These are phyloP conservation scores for Croton laevigatus DNA, from an alignment of 441 rosid species.

Conservation along the genomic window DNA sequence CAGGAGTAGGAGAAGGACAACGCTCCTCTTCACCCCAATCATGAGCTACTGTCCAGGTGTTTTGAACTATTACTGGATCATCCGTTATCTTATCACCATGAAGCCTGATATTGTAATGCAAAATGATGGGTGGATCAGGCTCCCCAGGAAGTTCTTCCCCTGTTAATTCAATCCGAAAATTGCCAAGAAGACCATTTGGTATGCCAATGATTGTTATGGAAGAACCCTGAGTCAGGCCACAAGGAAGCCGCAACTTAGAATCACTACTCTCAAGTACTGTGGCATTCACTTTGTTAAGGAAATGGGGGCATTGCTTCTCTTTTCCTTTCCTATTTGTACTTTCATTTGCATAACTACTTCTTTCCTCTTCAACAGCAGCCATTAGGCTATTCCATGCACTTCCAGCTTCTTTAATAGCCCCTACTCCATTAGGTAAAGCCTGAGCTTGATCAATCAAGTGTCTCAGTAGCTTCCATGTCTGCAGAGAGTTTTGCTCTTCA, in stretches of 20 bases:
- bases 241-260: constrained; percentile 63
- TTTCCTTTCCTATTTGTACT: constrained; percentile 45
- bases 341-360: constrained; percentile 40
- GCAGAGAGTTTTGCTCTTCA: constrained; percentile 63
- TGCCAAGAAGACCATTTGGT: constrained; percentile 86
- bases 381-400: constrained; percentile 79
- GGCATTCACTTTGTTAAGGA: constrained; percentile 76
- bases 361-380: constrained; percentile 64
- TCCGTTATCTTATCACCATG: constrained; percentile 92
- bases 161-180: constrained; percentile 75
- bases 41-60: constrained; percentile 86
- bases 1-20: constrained; percentile 76
- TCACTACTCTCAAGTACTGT: constrained; percentile 45
- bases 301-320: constrained; percentile 87
- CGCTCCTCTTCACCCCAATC: constrained; percentile 99
- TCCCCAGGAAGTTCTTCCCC: constrained; percentile 97
- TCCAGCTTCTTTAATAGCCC: constrained; percentile 90
- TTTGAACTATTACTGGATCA: constrained; percentile 95
- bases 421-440: constrained; percentile 66
- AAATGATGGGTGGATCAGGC: constrained; percentile 91
- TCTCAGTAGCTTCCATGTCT: constrained; percentile 68
- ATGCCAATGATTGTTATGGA: constrained; percentile 85
- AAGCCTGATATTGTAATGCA: constrained; percentile 95
- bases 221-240: constrained; percentile 96
- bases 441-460: constrained; percentile 63